Conservation (phyloP, 306 rosid species). For the Mimosa pudica region DNA sequence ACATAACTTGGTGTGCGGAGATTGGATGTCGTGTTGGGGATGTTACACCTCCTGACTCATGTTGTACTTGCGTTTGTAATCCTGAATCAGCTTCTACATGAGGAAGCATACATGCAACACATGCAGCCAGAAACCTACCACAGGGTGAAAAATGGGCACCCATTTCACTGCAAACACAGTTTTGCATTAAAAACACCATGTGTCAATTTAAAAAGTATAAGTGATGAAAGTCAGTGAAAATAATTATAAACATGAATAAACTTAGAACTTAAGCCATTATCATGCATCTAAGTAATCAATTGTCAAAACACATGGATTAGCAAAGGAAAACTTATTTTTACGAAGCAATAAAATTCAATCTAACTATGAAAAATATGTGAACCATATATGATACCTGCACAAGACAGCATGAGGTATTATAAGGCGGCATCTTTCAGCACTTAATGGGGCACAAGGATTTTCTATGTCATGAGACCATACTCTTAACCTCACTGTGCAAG, state of each 20-base stretch:
- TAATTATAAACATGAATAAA: background rate
- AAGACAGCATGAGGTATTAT: constrained; percentile 91
- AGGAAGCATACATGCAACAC: constrained; percentile 96
- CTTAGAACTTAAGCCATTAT: constrained; percentile 9
- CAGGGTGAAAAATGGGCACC: constrained; percentile 99
- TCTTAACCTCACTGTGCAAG: constrained; percentile 94
- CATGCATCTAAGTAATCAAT: constrained; percentile 21
- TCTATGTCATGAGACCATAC: constrained; percentile 89
- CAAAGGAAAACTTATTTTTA: constrained; percentile 8
- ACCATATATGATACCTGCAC: constrained; percentile 69
- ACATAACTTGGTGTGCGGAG: constrained; percentile 87
- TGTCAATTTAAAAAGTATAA: background rate
- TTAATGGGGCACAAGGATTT: constrained; percentile 72
- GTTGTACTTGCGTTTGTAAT: constrained; percentile 63
- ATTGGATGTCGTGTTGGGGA: constrained; percentile 98
- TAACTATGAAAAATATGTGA: constrained; percentile 11
- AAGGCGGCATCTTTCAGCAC: constrained; percentile 72
- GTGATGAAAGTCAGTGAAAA: background rate
- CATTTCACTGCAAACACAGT: constrained; percentile 87
- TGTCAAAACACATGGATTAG: constrained; percentile 21
- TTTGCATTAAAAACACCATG: constrained; percentile 24
- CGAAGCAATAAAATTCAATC: constrained; percentile 15
- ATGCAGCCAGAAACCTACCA: constrained; percentile 96
- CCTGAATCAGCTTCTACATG: constrained; percentile 86
- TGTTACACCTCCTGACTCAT: constrained; percentile 70